Percentiles rank a stretch among this genome's conserved stretches.
phyloP scores from a whole-genome alignment of 805 yeast species.

The Wickerhamiella alocasiicola region DNA sequence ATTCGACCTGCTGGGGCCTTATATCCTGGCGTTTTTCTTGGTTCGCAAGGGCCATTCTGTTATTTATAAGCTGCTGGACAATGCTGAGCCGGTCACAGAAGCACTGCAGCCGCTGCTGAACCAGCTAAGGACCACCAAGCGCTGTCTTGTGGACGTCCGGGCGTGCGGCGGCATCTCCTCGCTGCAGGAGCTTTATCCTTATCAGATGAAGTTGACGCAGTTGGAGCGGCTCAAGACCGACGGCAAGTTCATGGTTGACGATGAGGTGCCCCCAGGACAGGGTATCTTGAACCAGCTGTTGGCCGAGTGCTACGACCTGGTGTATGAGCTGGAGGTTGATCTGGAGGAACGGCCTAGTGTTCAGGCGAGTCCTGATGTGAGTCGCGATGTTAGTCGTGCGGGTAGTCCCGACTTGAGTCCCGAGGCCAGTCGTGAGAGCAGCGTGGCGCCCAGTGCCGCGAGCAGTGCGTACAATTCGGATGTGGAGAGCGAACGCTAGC shows the following conservation, averaged over 20 bases:
- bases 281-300: constrained; percentile 84
- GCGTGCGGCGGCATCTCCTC: constrained; percentile 85
- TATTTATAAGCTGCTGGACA: constrained; percentile 76
- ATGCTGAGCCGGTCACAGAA: constrained; percentile 92
- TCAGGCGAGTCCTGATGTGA: too few species aligned
- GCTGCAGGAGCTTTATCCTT: constrained; percentile 85
- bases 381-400: too few species aligned
- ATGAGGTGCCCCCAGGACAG: constrained; percentile 94
- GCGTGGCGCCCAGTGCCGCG: too few species aligned
- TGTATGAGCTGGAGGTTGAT: constrained; percentile 66
- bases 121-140: constrained; percentile 80
- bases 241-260: constrained; percentile 83
- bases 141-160: constrained; percentile 80
- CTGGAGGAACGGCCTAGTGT: constrained; percentile 21
- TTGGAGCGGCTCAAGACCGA: constrained; percentile 77
- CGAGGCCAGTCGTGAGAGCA: too few species aligned
- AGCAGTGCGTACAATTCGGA: too few species aligned
- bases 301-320: constrained; percentile 88
- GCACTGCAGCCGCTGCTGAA: constrained; percentile 87
- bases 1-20: constrained; percentile 1
- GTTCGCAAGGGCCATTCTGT: constrained; percentile 84
- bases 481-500: too few species aligned
- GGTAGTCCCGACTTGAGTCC: too few species aligned
- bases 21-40: constrained; percentile 39
- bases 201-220: constrained; percentile 84